Percentiles rank a stretch among this genome's conserved stretches.
Conservation (phyloP, 2,329 filamentous ascomycete species). For the Phialophora verrucosa region DNA sequence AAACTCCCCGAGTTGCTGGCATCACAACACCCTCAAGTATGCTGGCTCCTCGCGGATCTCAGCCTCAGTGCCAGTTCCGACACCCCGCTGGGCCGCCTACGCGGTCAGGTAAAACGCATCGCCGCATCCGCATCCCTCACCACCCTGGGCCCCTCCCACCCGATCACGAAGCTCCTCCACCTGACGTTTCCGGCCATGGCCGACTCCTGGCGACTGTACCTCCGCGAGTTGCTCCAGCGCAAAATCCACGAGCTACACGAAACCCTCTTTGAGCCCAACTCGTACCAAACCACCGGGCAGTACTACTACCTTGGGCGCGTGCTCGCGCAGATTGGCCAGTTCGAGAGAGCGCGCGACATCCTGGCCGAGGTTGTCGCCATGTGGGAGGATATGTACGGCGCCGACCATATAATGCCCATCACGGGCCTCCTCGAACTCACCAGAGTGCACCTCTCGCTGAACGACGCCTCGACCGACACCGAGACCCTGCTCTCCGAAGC, state of each 20-base stretch:
- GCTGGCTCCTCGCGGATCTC: slow-evolving; percentile 24
- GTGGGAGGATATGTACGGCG: slow-evolving; percentile 16
- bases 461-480: slow-evolving; percentile 4
- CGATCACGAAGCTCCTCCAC: slow-evolving; percentile 22
- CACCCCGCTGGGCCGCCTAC: slow-evolving; percentile 21
- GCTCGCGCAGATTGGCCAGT: slow-evolving; percentile 20
- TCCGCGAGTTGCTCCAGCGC: slow-evolving; percentile 27
- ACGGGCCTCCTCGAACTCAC: slow-evolving; percentile 27
- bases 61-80: slow-evolving; percentile 19
- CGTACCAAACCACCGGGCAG: slow-evolving; percentile 22
- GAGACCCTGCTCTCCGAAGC: slow-evolving; percentile 19
- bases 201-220: neutral
- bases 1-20: slow-evolving; percentile 15
- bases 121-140: slow-evolving; percentile 15
- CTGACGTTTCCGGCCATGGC: slow-evolving; percentile 8
- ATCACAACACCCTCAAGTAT: slow-evolving; percentile 23
- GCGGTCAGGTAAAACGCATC: slow-evolving; percentile 19
- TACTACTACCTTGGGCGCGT: slow-evolving; percentile 25
- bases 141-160: slow-evolving; percentile 20
- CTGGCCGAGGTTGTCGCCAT: slow-evolving; percentile 10
- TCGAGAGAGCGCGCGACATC: slow-evolving; percentile 11
- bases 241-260: slow-evolving; percentile 24
- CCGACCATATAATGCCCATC: slow-evolving; percentile 23
- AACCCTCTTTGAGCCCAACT: slow-evolving; percentile 9
- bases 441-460: slow-evolving; percentile 14